These are phyloP conservation scores for Eucalyptus tenuipes DNA, from an alignment of 345 rosid genomes.

Conservation along the genomic window DNA sequence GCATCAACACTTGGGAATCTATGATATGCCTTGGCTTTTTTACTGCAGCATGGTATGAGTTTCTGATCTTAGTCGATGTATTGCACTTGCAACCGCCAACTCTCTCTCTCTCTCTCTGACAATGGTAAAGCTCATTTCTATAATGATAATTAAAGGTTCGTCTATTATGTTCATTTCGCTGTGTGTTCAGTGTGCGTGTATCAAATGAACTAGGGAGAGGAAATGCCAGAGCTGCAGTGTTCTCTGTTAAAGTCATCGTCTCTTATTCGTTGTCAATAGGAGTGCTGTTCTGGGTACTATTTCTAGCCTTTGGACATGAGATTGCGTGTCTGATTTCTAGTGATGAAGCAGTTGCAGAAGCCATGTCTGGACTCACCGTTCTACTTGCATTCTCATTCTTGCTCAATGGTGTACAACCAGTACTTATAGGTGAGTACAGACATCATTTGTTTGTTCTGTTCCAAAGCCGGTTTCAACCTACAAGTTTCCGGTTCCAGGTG, in stretches of 20 bases:
- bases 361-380: conserved; percentile 29
- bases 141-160: neutral
- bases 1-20: conserved; percentile 37
- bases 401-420: conserved; percentile 56
- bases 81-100: neutral
- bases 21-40: conserved; percentile 52
- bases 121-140: neutral
- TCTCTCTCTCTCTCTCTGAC: neutral
- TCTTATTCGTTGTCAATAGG: conserved; percentile 19
- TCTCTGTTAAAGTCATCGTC: conserved; percentile 36
- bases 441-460: neutral
- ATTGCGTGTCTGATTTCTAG: conserved; percentile 28
- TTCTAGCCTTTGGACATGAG: conserved; percentile 22
- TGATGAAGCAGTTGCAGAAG: conserved; percentile 22
- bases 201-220: conserved; percentile 64
- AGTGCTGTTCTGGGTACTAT: conserved; percentile 17
- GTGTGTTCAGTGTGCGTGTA: conserved; percentile 33
- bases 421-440: conserved; percentile 25
- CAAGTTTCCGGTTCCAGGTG: conserved; percentile 9
- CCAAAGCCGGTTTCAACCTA: neutral
- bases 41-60: conserved; percentile 26
- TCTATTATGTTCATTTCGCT: neutral
- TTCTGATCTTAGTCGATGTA: neutral
- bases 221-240: conserved; percentile 31
- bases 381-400: conserved; percentile 51